Base-by-base conservation (phyloP, 129 eudicot species). In the Centaurea solstitialis region DNA sequence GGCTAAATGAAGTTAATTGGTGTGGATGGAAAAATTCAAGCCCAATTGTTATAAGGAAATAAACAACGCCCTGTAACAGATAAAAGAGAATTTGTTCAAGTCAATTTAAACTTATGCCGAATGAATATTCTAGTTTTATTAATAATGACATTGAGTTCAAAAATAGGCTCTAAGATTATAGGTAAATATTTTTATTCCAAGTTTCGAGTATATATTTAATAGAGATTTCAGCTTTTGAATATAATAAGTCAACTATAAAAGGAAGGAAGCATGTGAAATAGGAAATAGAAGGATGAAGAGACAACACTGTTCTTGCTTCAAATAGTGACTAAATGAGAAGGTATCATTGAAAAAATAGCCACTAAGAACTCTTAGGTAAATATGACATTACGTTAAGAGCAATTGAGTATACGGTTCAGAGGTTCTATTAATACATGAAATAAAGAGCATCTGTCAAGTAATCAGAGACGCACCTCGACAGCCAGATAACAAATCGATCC, bases 401-500 rank as follows among this genome's bases (percentile, higher is more conserved):
- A 37, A 18, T 50, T 17, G 37, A 70, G 80, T 7, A 7, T 11
- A 66, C 21, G 30, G 28, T 64, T 64, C 68, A 64, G 22, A 18
- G 12, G 21, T 57, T 57, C 65, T 57, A 57, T 57, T 57, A 22
- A 77, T 67, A 24, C 20, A 23, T 28, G 45, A 23, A 50, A 20
- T 18, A 28, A 68, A 43, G 22, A 61, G 12, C 40, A 17, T 5
- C 26, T 61, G 71, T 82, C 23, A 23, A 30, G 73, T 71, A 79
- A 79, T 75, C 45, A 75, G 85, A 72, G 84, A 76, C 77, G 76
- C 73, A 90, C 97, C 99, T 95, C 99, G 13, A 88, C 90, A 73
- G 91, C 94, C 81, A 95, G 84, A 89, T 95, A 95, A 84, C 97
- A 89, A 24, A 95, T 87, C 65, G 99, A 89, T 68, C 92, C 99